phyloP scores from a whole-genome alignment of 1,284 basidiomycete genomes.

The Stygiomarasmius scandens region DNA sequence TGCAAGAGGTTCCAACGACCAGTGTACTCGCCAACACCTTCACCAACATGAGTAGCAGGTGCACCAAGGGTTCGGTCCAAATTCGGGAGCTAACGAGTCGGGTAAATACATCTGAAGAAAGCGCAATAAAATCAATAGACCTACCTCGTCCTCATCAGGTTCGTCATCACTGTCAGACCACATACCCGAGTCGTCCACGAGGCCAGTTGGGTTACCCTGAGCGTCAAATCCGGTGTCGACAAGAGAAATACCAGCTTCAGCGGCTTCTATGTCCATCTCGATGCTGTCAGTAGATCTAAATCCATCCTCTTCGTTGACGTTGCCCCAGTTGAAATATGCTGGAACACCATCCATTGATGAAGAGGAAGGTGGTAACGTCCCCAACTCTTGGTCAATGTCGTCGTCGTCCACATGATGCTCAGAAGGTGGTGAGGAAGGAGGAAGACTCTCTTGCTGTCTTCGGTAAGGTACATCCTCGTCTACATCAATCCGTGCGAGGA shows the following conservation, averaged over 20 bases:
- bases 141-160: constrained; percentile 12
- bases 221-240: constrained; percentile 4
- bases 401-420: neutral
- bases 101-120: neutral
- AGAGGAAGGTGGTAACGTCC: neutral
- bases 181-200: neutral
- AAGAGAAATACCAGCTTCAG: neutral
- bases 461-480: neutral
- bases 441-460: constrained; percentile 13
- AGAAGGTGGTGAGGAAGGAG: constrained; percentile 26
- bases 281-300: constrained; percentile 1
- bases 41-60: constrained; percentile 15
- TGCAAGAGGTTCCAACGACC: constrained; percentile 57
- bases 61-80: neutral
- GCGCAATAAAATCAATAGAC: neutral
- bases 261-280: neutral
- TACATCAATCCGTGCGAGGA: neutral
- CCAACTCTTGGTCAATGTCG: neutral
- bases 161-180: constrained; percentile 22
- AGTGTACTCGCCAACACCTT: constrained; percentile 62
- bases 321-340: constrained; percentile 4
- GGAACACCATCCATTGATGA: constrained; percentile 4
- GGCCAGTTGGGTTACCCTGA: neutral
- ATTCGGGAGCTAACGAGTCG: constrained; percentile 1
- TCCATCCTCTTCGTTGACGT: constrained; percentile 9